Base-by-base conservation (phyloP, 1,284 basidiomycete species). In the Cutaneotrichosporon cavernicola region DNA sequence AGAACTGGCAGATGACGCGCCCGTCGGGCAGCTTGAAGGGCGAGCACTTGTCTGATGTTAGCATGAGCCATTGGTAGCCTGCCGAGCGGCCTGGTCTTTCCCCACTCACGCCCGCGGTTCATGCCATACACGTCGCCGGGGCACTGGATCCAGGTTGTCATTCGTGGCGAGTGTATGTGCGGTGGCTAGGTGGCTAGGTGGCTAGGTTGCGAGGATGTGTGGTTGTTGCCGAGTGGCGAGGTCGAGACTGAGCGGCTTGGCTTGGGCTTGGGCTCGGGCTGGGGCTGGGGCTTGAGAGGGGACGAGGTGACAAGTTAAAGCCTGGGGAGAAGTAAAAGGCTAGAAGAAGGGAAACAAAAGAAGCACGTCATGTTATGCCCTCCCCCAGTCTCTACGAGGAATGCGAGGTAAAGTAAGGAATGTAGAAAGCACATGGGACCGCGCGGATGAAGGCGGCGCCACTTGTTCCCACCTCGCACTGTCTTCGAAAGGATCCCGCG, bases 1-100 rank as follows among this genome's bases (percentile, higher is more conserved):
- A 56, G 55, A 26, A 53, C 38, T 56, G 36, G 55, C 55, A 56
- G 55, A 40, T 56, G 55, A 56, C 36, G 38, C 55, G 55, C 11
- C 51, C 51, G 30, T 53, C 51, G 5, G 51, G 51, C 18, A 53
- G 51, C 31, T 53, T 53, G 51, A 32, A 53, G 51, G 51, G 51
- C 14, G 31, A 18, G 51, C 51, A 53, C 26, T 32, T 31, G 30
- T 53, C 51, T 53, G 31, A 18, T n/a, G 18, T 53, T 14, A 53
- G 51, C 31, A 26, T 26, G n/a, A n/a, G n/a, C n/a, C n/a, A n/a
- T n/a, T n/a, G n/a, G n/a, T n/a, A n/a, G n/a, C n/a, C n/a, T n/a
- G n/a, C n/a, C n/a, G n/a, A 26, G 26, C 26, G 1, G 26, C 22
- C 11, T 32, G 14, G 4, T 18, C 7, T 31, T 14, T 18, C 7